Evolutionary conservation across 768 basidiomycete genomes (phyloP).

Genomic region (Boletus bicolor): DNA sequence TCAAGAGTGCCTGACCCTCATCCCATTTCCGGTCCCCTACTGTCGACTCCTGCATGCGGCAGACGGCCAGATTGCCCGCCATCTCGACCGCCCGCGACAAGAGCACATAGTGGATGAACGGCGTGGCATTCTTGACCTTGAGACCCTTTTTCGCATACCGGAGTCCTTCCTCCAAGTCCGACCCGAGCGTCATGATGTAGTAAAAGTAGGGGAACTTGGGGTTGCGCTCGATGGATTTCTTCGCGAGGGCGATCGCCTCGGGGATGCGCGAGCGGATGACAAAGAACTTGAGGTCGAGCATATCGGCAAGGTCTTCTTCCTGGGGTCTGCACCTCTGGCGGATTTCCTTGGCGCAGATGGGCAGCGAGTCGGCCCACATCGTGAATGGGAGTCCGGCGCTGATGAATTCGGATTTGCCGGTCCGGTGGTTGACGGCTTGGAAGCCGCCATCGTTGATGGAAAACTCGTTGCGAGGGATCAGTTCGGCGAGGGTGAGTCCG

Average conservation of each 20-base stretch:
- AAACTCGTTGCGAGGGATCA: slow-evolving; percentile 59
- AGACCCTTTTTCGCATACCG: slow-evolving; percentile 65
- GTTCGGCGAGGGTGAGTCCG: slow-evolving; percentile 45
- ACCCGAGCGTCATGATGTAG: slow-evolving; percentile 53
- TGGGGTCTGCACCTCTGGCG: slow-evolving; percentile 38
- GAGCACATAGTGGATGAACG: slow-evolving; percentile 54
- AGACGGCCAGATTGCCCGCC: slow-evolving; percentile 54
- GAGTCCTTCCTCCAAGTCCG: slow-evolving; percentile 48
- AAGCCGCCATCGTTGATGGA: slow-evolving; percentile 57
- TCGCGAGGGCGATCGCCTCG: slow-evolving; percentile 48
- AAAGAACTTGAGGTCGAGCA: slow-evolving; percentile 59
- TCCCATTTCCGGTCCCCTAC: slow-evolving; percentile 46
- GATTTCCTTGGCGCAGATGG: slow-evolving; percentile 56
- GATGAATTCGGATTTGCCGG: slow-evolving; percentile 39
- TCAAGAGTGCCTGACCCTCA: slow-evolving; percentile 59
- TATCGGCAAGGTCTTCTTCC: slow-evolving; percentile 56
- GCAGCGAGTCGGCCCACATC: slow-evolving; percentile 57
- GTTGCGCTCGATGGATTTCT: slow-evolving; percentile 48
- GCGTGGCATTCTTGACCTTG: slow-evolving; percentile 51
- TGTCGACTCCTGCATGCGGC: slow-evolving; percentile 43
- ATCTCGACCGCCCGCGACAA: slow-evolving; percentile 62
- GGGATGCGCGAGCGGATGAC: slow-evolving; percentile 48
- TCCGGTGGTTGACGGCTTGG: slow-evolving; percentile 40
- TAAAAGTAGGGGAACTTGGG: slow-evolving; percentile 63
- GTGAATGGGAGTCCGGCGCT: slow-evolving; percentile 57